phyloP scores from a whole-genome alignment of 2,329 filamentous ascomycete species.

The Talaromyces sp. region DNA sequence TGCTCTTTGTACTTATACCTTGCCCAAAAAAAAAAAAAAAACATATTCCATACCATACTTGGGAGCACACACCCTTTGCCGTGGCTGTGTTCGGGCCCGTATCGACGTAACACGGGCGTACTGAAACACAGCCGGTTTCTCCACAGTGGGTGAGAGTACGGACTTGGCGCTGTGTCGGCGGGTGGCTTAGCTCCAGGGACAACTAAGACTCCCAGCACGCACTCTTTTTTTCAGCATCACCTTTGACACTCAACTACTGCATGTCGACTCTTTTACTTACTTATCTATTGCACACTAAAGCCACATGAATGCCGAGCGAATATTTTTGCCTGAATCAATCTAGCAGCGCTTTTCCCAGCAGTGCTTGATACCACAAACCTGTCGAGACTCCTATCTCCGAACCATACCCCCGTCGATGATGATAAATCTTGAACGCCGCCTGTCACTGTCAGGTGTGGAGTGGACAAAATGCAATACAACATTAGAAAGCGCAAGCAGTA shows the following conservation, averaged over 20 bases:
- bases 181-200: slow-evolving; percentile 15
- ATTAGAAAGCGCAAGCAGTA: slow-evolving; percentile 46
- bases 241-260: neutral
- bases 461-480: slow-evolving; percentile 49
- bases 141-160: neutral
- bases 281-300: neutral
- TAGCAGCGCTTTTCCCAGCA: neutral
- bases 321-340: neutral
- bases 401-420: slow-evolving; percentile 6
- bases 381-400: neutral
- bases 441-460: slow-evolving; percentile 8
- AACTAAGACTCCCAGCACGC: neutral
- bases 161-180: neutral
- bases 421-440: slow-evolving; percentile 13
- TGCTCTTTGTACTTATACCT: too few species aligned
- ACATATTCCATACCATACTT: neutral
- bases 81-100: neutral
- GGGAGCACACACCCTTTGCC: too few species aligned
- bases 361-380: neutral
- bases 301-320: neutral
- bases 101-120: neutral
- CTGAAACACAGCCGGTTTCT: neutral
- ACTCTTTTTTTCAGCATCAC: neutral
- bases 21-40: too few species aligned
- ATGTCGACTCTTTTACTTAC: neutral